Conservation (phyloP, 2,329 filamentous ascomycete species). For the Microdochium trichocladiopsis region DNA sequence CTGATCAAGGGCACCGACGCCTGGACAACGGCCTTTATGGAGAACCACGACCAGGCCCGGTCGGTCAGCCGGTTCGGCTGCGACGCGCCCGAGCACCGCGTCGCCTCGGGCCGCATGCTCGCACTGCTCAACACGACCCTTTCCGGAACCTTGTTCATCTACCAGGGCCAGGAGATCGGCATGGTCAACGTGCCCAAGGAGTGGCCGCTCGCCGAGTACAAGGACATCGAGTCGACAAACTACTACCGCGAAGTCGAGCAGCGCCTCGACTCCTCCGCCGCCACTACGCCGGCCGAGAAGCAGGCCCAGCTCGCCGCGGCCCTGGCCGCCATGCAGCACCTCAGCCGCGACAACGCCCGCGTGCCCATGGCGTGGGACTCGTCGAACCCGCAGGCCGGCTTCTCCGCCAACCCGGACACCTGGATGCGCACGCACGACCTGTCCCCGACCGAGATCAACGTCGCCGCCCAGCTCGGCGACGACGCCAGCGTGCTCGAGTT, state of each 20-base stretch:
- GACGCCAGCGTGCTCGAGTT: conserved; percentile 48
- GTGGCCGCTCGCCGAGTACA: conserved; percentile 40
- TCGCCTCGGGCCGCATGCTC: conserved; percentile 43
- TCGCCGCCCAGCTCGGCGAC: conserved; percentile 41
- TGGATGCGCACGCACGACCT: conserved; percentile 68
- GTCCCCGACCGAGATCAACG: conserved; percentile 52
- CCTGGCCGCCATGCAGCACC: conserved; percentile 2
- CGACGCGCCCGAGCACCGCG: conserved; percentile 33
- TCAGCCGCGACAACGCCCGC: conserved; percentile 57
- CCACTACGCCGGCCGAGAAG: not conserved
- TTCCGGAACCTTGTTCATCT: conserved; percentile 50
- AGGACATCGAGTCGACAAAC: conserved; percentile 41
- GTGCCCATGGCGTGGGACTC: conserved; percentile 66
- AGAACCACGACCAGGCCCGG: conserved; percentile 57
- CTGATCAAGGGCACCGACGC: conserved; percentile 35
- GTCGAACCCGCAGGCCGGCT: conserved; percentile 50
- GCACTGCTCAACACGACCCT: conserved; percentile 38
- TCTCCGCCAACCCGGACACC: conserved; percentile 41
- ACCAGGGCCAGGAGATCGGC: conserved; percentile 56
- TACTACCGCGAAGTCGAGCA: conserved; percentile 31
- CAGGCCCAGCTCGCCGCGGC: conserved; percentile 1
- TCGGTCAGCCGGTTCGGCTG: conserved; percentile 45
- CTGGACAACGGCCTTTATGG: conserved; percentile 54
- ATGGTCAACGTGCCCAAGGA: conserved; percentile 43
- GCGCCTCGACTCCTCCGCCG: conserved; percentile 12